These are phyloP conservation scores for Tilletiopsis washingtonensis DNA, from an alignment of 1,284 basidiomycete genomes.

Conservation along the genomic window DNA sequence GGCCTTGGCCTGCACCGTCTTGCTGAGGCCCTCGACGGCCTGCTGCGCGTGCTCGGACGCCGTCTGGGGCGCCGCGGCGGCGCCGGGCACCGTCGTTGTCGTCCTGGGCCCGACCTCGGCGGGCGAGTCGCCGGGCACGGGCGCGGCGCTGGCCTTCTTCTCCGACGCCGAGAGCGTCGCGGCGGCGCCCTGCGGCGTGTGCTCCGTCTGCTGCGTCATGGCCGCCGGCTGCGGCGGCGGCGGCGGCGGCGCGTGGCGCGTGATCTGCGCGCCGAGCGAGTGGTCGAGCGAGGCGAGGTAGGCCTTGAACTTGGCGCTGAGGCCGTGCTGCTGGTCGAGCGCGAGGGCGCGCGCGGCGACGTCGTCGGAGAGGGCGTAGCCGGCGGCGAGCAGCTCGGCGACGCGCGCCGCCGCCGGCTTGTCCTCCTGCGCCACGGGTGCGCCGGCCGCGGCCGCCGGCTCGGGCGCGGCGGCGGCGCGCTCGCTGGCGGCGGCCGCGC, in stretches of 20 bases:
- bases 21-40: constrained; percentile 17
- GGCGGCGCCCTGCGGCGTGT: constrained; percentile 22
- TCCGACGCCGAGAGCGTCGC: constrained; percentile 21
- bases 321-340: constrained; percentile 36
- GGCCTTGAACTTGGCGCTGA: constrained; percentile 24
- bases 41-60: constrained; percentile 12
- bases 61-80: constrained; percentile 8
- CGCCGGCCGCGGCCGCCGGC: neutral
- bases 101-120: constrained; percentile 1
- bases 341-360: constrained; percentile 38
- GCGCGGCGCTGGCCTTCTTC: constrained; percentile 16
- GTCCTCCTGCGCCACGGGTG: constrained; percentile 30
- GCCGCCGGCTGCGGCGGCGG: constrained; percentile 7
- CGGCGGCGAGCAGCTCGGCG: constrained; percentile 35
- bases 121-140: constrained; percentile 1
- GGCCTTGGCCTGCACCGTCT: constrained; percentile 27
- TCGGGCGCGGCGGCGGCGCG: constrained; percentile 5
- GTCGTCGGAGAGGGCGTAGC: constrained; percentile 35
- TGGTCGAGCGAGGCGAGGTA: constrained; percentile 35
- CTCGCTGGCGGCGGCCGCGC: constrained; percentile 3
- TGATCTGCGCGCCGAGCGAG: constrained; percentile 23
- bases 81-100: constrained; percentile 19
- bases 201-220: constrained; percentile 18
- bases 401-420: constrained; percentile 37
- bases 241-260: constrained; percentile 8